Evolutionary conservation across 495 filamentous ascomycete species (phyloP).

Genomic region (Wilcoxina mikolae): DNA sequence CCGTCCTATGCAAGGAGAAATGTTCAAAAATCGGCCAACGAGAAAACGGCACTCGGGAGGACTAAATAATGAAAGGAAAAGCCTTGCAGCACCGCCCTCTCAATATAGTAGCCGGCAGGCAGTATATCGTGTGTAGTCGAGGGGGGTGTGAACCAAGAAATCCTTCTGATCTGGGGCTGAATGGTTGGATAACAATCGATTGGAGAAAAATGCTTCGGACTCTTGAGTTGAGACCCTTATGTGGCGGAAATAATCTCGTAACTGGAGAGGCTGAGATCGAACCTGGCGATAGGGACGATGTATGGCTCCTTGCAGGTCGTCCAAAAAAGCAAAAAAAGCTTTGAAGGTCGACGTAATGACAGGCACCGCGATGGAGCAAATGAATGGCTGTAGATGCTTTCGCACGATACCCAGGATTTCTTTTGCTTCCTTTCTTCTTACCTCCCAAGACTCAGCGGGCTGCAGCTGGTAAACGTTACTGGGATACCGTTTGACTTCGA

Average conservation of each 20-base stretch:
- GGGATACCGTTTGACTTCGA: slow-evolving; percentile 9
- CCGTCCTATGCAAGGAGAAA: slow-evolving; percentile 2
- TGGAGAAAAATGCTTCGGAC: too few relatives aligned
- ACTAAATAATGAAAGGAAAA: slow-evolving; percentile 6
- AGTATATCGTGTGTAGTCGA: too few relatives aligned
- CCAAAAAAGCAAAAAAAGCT: slow-evolving; percentile 24
- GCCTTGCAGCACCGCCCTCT: slow-evolving; percentile 6
- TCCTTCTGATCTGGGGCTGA: too few relatives aligned
- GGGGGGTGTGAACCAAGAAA: too few relatives aligned
- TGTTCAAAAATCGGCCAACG: slow-evolving; percentile 9
- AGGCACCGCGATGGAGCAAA: slow-evolving; percentile 25
- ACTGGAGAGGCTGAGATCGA: not conserved
- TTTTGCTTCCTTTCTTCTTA: slow-evolving; percentile 6
- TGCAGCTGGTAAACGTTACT: slow-evolving; percentile 9
- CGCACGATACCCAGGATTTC: slow-evolving; percentile 18
- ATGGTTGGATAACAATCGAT: too few relatives aligned
- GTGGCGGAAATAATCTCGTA: not conserved
- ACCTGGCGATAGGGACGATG: slow-evolving; percentile 11
- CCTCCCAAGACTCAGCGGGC: not conserved
- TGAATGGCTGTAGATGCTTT: slow-evolving; percentile 25
- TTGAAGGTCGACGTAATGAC: slow-evolving; percentile 26
- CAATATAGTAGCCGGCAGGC: not conserved
- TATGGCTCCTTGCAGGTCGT: slow-evolving; percentile 7
- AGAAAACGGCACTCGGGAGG: not conserved
- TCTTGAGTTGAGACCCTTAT: too few relatives aligned